Conservation (phyloP, 306 rosid species). For the cucumber (Cucumis sativus) region Cucumber_9930_V3 NC_026659.2:30519001-30519500, state of each 20-base stretch:
- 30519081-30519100: constrained; percentile 51
- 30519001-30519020: constrained; percentile 23
- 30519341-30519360: neutral
- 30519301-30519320: neutral
- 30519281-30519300: neutral
- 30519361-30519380: neutral
- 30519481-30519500: neutral
- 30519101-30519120: constrained; percentile 28
- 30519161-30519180: neutral
- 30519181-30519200: neutral
- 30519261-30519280: neutral
- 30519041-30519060: constrained; percentile 66
- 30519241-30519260: neutral
- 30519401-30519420: neutral
- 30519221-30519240: neutral
- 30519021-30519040: constrained; percentile 63
- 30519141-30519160: constrained; percentile 8
- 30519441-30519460: neutral
- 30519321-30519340: neutral
- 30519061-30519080: constrained; percentile 85
- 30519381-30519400: constrained; percentile 6
- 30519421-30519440: constrained; percentile 1
- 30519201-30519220: neutral
- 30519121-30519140: constrained; percentile 43
- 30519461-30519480: neutral